phyloP scores from a whole-genome alignment of 345 rosid genomes.

The Moricandia moricandioides region DNA sequence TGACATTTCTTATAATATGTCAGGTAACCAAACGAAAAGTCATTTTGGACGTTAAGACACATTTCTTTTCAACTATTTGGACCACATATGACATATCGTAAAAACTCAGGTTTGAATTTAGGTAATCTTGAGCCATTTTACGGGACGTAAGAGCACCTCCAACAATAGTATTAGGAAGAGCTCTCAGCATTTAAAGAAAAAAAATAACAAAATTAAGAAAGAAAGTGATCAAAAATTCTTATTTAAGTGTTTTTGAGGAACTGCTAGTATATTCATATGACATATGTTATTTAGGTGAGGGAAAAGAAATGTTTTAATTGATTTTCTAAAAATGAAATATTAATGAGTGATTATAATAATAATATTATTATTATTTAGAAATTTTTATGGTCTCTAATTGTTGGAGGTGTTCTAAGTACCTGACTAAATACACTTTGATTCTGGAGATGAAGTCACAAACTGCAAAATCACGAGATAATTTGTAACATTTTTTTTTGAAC shows the following conservation, averaged over 20 bases:
- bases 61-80: conserved; percentile 7
- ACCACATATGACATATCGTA: neutral
- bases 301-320: too few species aligned
- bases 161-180: too few species aligned
- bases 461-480: neutral
- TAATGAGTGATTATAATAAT: too few species aligned
- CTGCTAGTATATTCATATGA: too few species aligned
- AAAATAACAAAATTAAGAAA: too few species aligned
- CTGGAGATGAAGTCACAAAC: neutral
- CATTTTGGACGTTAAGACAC: conserved; percentile 1
- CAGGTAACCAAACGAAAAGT: conserved; percentile 16
- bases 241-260: too few species aligned
- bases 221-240: too few species aligned
- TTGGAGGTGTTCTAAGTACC: neutral
- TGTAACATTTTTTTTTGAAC: neutral
- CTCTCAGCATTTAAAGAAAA: too few species aligned
- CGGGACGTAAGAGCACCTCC: neutral
- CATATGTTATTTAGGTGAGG: too few species aligned
- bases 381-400: too few species aligned
- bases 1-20: conserved; percentile 22
- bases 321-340: too few species aligned
- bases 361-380: too few species aligned
- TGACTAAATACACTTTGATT: neutral
- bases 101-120: neutral
- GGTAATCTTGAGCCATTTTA: neutral